Conservation (phyloP, 768 basidiomycete species). For the Harrya chromipes region DNA sequence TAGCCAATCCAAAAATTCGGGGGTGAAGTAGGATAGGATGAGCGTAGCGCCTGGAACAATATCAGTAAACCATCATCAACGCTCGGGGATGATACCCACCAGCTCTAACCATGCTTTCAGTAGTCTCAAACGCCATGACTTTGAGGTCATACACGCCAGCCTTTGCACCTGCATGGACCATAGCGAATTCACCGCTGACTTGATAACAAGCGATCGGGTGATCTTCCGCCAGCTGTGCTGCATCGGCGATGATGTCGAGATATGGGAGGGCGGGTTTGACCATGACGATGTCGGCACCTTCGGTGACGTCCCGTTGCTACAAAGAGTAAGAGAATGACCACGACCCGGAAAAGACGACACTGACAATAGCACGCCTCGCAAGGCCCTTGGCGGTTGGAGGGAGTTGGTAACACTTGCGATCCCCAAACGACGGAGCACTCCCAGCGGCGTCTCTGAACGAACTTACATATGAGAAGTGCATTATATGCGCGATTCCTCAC, state of each 20-base stretch:
- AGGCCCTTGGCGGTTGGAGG: slow-evolving; percentile 86
- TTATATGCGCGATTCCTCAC: slow-evolving; percentile 38
- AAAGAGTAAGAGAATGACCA: not conserved
- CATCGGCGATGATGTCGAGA: slow-evolving; percentile 93
- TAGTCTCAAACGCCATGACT: slow-evolving; percentile 92
- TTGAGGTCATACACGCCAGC: slow-evolving; percentile 93
- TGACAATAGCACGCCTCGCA: slow-evolving; percentile 87
- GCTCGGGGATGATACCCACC: slow-evolving; percentile 46
- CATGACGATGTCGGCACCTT: slow-evolving; percentile 99
- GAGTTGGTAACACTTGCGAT: slow-evolving; percentile 98
- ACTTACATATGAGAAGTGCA: not conserved
- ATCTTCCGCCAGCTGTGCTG: slow-evolving; percentile 73
- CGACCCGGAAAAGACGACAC: slow-evolving; percentile 27
- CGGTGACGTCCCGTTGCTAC: slow-evolving; percentile 80
- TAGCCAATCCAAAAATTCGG: slow-evolving; percentile 91
- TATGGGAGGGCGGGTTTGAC: slow-evolving; percentile 96
- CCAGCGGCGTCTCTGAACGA: slow-evolving; percentile 88
- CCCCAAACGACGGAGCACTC: slow-evolving; percentile 89
- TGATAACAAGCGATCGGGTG: slow-evolving; percentile 97
- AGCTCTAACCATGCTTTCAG: slow-evolving; percentile 89
- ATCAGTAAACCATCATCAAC: slow-evolving; percentile 1
- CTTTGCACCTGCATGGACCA: slow-evolving; percentile 91
- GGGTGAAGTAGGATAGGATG: slow-evolving; percentile 94
- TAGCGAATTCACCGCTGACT: slow-evolving; percentile 96
- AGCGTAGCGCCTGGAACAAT: slow-evolving; percentile 73